These are phyloP conservation scores for Cicer pinnatifidum DNA, from an alignment of 306 rosid genomes.

Conservation along the genomic window DNA sequence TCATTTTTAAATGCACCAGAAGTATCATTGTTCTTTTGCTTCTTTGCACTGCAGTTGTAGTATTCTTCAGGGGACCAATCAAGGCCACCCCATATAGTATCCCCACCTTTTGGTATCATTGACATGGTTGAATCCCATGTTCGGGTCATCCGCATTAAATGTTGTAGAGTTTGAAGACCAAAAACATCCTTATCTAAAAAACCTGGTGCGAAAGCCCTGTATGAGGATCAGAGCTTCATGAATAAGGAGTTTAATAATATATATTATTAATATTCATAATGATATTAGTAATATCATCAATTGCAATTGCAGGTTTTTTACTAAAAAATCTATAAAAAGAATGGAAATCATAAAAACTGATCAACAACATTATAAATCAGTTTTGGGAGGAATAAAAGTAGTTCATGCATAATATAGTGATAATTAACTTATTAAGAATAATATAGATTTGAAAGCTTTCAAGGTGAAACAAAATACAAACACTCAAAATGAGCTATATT, in stretches of 20 bases:
- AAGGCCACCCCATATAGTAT: slow-evolving; percentile 81
- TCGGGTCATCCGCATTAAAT: slow-evolving; percentile 88
- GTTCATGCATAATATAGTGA: slow-evolving; percentile 1
- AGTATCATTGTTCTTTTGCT: slow-evolving; percentile 59
- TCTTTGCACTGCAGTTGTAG: slow-evolving; percentile 60
- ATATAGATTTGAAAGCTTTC: slow-evolving; percentile 12
- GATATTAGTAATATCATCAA: slow-evolving; percentile 10
- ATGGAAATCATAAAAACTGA: neutral
- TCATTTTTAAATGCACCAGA: slow-evolving; percentile 37
- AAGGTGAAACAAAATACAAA: slow-evolving; percentile 24
- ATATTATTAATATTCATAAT: slow-evolving; percentile 20
- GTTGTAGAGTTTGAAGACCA: slow-evolving; percentile 71
- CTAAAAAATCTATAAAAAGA: neutral
- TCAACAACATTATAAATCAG: slow-evolving; percentile 13
- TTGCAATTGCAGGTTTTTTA: neutral
- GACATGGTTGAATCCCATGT: slow-evolving; percentile 95
- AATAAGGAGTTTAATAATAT: slow-evolving; percentile 25
- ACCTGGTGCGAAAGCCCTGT: slow-evolving; percentile 82
- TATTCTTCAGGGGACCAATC: slow-evolving; percentile 84
- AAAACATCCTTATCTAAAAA: slow-evolving; percentile 80
- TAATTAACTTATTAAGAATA: slow-evolving; percentile 22
- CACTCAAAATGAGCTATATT: slow-evolving; percentile 8
- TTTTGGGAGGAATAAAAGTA: neutral
- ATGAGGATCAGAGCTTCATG: slow-evolving; percentile 44
- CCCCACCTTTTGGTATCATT: slow-evolving; percentile 90